Conservation (phyloP, 2,329 filamentous ascomycete genomes). For the Beauveria bassiana region DNA sequence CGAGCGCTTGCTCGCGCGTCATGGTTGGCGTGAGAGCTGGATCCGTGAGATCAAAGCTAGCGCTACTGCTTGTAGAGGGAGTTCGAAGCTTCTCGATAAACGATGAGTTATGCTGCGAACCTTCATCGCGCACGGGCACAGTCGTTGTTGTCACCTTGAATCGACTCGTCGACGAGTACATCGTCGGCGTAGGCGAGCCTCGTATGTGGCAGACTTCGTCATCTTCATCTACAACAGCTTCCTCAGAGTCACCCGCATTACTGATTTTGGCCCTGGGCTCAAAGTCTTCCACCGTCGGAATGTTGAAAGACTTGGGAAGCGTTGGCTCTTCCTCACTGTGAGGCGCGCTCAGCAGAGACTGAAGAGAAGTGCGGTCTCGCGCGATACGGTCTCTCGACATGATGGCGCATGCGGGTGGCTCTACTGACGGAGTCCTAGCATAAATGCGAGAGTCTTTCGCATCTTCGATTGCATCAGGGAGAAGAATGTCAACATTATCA, state of each 20-base stretch:
- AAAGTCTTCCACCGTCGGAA: slow-evolving; percentile 26
- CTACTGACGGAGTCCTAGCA: slow-evolving; percentile 53
- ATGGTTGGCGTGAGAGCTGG: slow-evolving; percentile 57
- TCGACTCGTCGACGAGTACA: slow-evolving; percentile 30
- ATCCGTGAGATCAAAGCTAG: slow-evolving; percentile 45
- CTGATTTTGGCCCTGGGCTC: slow-evolving; percentile 6
- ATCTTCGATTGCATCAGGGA: slow-evolving; percentile 21
- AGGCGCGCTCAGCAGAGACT: slow-evolving; percentile 54
- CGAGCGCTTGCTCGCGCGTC: slow-evolving; percentile 66
- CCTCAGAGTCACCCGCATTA: neutral
- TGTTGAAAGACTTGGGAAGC: slow-evolving; percentile 33
- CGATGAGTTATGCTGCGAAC: slow-evolving; percentile 27
- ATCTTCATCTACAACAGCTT: slow-evolving; percentile 5
- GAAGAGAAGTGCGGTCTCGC: slow-evolving; percentile 48
- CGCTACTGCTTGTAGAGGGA: slow-evolving; percentile 31
- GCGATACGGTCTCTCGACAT: slow-evolving; percentile 45
- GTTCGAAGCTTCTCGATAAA: slow-evolving; percentile 39
- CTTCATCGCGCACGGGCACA: slow-evolving; percentile 43
- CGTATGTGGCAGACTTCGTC: slow-evolving; percentile 12
- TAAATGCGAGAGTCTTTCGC: slow-evolving; percentile 33
- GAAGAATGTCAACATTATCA: slow-evolving; percentile 15
- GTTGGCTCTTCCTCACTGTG: slow-evolving; percentile 29
- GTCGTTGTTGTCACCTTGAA: slow-evolving; percentile 44
- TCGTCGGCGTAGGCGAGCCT: slow-evolving; percentile 32
- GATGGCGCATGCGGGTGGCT: slow-evolving; percentile 52